phyloP scores from a whole-genome alignment of 129 eudicot genomes.

The Glebionis coronaria region DNA sequence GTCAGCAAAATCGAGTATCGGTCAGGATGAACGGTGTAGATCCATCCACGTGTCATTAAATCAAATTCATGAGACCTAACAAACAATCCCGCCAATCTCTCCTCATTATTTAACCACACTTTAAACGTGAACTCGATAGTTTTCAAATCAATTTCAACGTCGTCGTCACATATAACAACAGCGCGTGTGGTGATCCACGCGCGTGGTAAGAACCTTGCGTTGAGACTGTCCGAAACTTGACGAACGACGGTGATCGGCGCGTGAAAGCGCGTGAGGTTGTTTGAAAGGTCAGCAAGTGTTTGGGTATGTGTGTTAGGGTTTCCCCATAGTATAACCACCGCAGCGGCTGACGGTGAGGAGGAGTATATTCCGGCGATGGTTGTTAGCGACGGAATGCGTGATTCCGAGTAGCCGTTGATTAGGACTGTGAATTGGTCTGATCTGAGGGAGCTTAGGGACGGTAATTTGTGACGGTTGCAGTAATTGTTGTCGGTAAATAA shows the following conservation, averaged over 20 bases:
- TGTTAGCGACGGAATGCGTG: conserved; percentile 64
- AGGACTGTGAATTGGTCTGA: conserved; percentile 75
- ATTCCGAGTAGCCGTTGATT: conserved; percentile 76
- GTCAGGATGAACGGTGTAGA: conserved; percentile 71
- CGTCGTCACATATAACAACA: conserved; percentile 84
- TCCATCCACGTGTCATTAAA: conserved; percentile 47
- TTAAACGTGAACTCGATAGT: conserved; percentile 60
- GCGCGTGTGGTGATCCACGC: conserved; percentile 57
- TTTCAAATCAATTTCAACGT: conserved; percentile 46
- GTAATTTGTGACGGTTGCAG: conserved; percentile 36
- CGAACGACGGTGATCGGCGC: conserved; percentile 60
- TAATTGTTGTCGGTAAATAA: conserved; percentile 13
- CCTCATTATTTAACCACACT: conserved; percentile 44
- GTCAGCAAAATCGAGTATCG: conserved; percentile 73
- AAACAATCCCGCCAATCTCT: conserved; percentile 61
- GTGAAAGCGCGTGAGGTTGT: conserved; percentile 44
- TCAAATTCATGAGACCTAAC: conserved; percentile 84
- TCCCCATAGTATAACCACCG: conserved; percentile 71
- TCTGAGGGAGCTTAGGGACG: conserved; percentile 46
- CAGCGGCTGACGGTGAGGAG: conserved; percentile 43
- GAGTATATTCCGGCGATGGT: conserved; percentile 60
- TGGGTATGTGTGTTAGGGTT: conserved; percentile 53
- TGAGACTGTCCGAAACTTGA: conserved; percentile 55
- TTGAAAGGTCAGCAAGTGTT: conserved; percentile 47
- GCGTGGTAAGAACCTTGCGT: conserved; percentile 69